Conservation (phyloP, 2,329 filamentous ascomycete genomes). For the Meredithiella fracta region DNA sequence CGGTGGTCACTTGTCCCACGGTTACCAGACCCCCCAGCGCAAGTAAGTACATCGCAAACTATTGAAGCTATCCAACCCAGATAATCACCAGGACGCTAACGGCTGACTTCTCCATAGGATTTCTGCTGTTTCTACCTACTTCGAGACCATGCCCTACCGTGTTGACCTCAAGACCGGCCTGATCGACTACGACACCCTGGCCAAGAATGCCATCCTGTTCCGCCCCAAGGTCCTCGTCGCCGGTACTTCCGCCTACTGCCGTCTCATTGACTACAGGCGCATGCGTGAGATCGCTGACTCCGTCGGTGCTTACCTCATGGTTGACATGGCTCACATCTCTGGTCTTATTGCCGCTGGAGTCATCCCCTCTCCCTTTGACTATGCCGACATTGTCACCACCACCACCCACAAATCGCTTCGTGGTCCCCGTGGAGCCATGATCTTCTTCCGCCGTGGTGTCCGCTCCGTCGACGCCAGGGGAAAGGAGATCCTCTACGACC, state of each 20-base stretch:
- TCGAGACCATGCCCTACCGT: constrained; percentile 95
- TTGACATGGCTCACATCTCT: constrained; percentile 98
- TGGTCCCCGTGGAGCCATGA: constrained; percentile 96
- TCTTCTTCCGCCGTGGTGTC: constrained; percentile 98
- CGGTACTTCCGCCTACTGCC: constrained; percentile 95
- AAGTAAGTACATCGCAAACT: constrained; percentile 43
- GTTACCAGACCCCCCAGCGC: constrained; percentile 88
- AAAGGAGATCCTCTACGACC: constrained; percentile 78
- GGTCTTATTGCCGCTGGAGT: constrained; percentile 86
- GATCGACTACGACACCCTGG: constrained; percentile 89
- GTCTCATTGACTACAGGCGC: constrained; percentile 86
- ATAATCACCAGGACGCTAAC: not conserved
- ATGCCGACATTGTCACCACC: constrained; percentile 93
- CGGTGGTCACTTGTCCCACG: constrained; percentile 87
- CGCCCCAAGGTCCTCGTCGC: constrained; percentile 92
- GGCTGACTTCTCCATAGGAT: constrained; percentile 36
- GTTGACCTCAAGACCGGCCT: constrained; percentile 79
- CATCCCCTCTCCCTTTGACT: constrained; percentile 78
- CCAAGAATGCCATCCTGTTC: constrained; percentile 81
- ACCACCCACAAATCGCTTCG: constrained; percentile 98
- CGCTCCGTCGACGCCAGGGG: constrained; percentile 83
- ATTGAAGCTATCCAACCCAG: not conserved
- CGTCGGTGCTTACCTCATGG: constrained; percentile 84
- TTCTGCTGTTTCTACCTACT: constrained; percentile 95
- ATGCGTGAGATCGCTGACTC: constrained; percentile 94